Evolutionary conservation across 2,329 filamentous ascomycete species (phyloP).

Genomic region (Calonectria hongkongensis): DNA sequence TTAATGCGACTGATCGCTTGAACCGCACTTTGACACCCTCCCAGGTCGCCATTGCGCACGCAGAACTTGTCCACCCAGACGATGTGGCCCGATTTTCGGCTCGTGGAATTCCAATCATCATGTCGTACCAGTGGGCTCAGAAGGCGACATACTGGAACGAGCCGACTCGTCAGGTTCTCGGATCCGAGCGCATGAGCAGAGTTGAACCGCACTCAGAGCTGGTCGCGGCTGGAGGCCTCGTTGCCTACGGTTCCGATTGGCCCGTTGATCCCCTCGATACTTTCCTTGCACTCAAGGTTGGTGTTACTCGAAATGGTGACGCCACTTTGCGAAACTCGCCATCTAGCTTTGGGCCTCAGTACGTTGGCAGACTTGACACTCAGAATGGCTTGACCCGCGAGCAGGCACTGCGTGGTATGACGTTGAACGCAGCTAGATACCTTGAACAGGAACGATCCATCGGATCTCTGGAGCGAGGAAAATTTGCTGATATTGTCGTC

Average conservation of each 20-base stretch:
- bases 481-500: constrained; percentile 53
- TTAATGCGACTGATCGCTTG: background rate
- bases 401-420: constrained; percentile 49
- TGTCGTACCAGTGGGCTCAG: constrained; percentile 55
- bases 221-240: constrained; percentile 43
- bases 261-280: constrained; percentile 55
- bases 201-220: constrained; percentile 55
- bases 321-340: constrained; percentile 53
- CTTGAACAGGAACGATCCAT: constrained; percentile 52
- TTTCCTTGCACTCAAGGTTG: constrained; percentile 54
- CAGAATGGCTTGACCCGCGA: constrained; percentile 50
- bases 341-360: constrained; percentile 48
- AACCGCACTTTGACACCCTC: constrained; percentile 41
- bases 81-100: constrained; percentile 53
- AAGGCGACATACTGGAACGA: constrained; percentile 53
- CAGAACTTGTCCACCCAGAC: constrained; percentile 48
- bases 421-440: constrained; percentile 51
- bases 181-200: constrained; percentile 46
- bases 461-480: constrained; percentile 53
- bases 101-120: constrained; percentile 52
- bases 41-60: constrained; percentile 52
- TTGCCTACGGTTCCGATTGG: constrained; percentile 55
- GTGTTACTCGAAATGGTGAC: constrained; percentile 53
- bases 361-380: constrained; percentile 44
- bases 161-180: constrained; percentile 50